Evolutionary conservation across 2,329 filamentous ascomycete species (phyloP), one percentile per base, ranked within the genome.

Genomic region (Fusarium brachygibbosum): DNA sequence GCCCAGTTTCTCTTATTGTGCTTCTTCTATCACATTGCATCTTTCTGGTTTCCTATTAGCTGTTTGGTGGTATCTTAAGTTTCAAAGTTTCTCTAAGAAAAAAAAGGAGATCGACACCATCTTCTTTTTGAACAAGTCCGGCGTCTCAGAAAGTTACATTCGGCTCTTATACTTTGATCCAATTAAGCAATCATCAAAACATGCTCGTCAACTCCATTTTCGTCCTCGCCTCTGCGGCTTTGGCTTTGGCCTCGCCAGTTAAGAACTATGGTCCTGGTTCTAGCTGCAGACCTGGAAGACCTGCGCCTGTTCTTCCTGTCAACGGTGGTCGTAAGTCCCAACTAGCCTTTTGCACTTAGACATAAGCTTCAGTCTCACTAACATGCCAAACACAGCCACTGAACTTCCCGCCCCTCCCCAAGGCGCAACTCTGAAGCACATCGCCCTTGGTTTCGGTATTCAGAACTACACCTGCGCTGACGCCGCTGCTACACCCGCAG

Each of bases 391-490:
- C 23, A 19, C 50, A 84, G 81, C 76, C 37, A 74, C 72, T 25
- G 80, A 87, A 52, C 84, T 88, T 29, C 76, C 82, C n/a, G 62
- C 77, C 6, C 82, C 82, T 2, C 68, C 83, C 4, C 64, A 78
- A 12, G 74, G 74, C 65, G 72, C 81, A 42, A 75, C 76, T 7
- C 79, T 89, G 37, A 84, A 86, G 75, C 80, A 84, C 79, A 85
- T 91, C 66, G 84, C 83, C 58, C 79, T 91, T 41, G 89, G 89
- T 70, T 85, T 89, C 71, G 89, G 89, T 59, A 86, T 89, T 72
- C 89, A 91, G 74, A 91, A 91, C 84, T 91, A 91, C 82, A 89
- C 87, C 37, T 91, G 89, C 78, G 67, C 70, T n/a, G 62, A 74
- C 4, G 76, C 77, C 3, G 77, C 76, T 17, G 76, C 79, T 12